Conservation (phyloP, 164 flowering plant species). For the Aristolochia contorta region DNA sequence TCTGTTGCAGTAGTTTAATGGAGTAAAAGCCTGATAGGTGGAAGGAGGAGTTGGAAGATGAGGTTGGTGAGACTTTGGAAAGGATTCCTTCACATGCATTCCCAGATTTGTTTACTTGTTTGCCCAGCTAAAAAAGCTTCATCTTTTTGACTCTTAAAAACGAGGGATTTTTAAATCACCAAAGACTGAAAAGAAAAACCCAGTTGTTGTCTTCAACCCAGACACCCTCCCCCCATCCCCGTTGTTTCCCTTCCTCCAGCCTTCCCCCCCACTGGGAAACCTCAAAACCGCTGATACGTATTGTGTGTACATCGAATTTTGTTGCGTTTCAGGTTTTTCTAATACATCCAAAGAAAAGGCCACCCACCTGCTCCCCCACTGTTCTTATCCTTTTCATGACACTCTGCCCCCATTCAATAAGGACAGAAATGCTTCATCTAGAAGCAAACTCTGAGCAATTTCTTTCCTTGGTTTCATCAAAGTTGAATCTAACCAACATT, state of each 20-base stretch:
- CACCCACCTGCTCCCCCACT: no score
- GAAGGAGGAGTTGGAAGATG: slow-evolving; percentile 2
- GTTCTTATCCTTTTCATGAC: no score
- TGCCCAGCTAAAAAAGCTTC: neutral
- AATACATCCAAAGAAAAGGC: no score
- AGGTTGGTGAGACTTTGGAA: neutral
- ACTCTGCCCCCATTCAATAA: no score
- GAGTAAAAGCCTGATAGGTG: neutral
- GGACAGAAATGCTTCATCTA: no score
- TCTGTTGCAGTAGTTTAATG: neutral
- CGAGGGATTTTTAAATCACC: neutral
- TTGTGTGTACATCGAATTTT: neutral
- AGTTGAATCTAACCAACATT: no score
- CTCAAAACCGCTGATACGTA: neutral
- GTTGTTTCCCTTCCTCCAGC: slow-evolving; percentile 5
- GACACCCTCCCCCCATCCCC: neutral
- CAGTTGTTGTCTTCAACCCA: neutral
- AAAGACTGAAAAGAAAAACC: neutral
- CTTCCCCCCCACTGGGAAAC: neutral
- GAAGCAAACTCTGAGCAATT: no score
- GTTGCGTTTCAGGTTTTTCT: neutral
- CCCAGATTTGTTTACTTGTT: neutral
- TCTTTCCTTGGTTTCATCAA: no score
- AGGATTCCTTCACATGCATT: slow-evolving; percentile 1
- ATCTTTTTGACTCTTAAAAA: neutral